Base-by-base conservation (phyloP, 2,329 filamentous ascomycete species). In the Cladobotryum mycophilum region DNA sequence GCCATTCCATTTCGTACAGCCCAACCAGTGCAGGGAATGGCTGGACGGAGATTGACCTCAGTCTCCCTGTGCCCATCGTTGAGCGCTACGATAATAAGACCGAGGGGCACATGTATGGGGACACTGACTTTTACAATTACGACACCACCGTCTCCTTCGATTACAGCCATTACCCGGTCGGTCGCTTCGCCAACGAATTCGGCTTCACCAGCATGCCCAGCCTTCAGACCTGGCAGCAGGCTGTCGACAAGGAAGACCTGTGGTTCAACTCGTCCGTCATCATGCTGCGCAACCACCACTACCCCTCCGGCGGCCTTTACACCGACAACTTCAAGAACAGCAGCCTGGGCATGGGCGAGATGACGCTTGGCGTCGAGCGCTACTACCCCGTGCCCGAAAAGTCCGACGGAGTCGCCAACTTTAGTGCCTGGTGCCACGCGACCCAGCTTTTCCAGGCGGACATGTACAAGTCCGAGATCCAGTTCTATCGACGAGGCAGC, bases 401-500 rank as follows among this genome's bases (percentile, higher is more conserved):
- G 54, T 61, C 68, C 0, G 72, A 83, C 53, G 56, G 73, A 0
- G 53, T 78, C 0, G 78, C 75, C 13, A 83, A 84, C 56, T 84
- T 85, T 62, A 76, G 74, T 2, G 72, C 78, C 3, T 84, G 81
- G 81, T 80, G 75, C 52, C 76, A 78, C 52, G 74, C 79, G 0
- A 84, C 81, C 0, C 81, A 84, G 59, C 70, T 84, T 9, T 84
- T 84, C 68, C 81, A 85, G 60, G 80, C 81, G 3, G 80, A 84
- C 55, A 78, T 78, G 61, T 84, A 84, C 63, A 76, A 74, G 38
- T 73, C 68, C 2, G 73, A 84, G 61, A 84, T 84, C 14, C 71
- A 78, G 48, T 84, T 79, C 64, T 85, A 85, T 58, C 73, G 81
- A 5, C 69, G 76, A 5, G 81, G 81, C 0, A 80, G 76, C 37